phyloP scores from a whole-genome alignment of 1,284 basidiomycete genomes.

The Leucoagaricus sp. region DNA sequence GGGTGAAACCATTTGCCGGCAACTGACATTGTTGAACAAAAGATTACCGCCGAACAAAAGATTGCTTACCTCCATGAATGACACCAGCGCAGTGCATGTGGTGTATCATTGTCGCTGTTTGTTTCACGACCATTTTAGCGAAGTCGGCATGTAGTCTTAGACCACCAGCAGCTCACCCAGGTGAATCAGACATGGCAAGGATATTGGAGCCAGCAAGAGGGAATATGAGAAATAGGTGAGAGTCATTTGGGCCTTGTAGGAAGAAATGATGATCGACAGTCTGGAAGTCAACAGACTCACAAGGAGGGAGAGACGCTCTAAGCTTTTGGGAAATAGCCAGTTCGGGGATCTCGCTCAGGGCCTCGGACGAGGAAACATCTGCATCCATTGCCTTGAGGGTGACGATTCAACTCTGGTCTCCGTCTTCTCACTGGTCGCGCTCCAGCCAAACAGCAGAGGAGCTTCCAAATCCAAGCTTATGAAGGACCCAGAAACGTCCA shows the following conservation, averaged over 20 bases:
- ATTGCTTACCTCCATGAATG: constrained; percentile 35
- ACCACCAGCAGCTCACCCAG: constrained; percentile 29
- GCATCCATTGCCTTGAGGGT: constrained; percentile 38
- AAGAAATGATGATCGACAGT: constrained; percentile 30
- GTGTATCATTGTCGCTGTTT: constrained; percentile 26
- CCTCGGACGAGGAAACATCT: constrained; percentile 24
- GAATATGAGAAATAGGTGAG: constrained; percentile 31
- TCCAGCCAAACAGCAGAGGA: constrained; percentile 44
- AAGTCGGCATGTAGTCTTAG: constrained; percentile 30
- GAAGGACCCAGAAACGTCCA: constrained; percentile 36
- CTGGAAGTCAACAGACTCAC: constrained; percentile 20
- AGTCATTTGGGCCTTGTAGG: constrained; percentile 33
- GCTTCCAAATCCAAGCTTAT: constrained; percentile 42
- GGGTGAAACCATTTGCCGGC: constrained; percentile 11
- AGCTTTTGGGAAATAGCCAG: constrained; percentile 25
- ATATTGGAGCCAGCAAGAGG: constrained; percentile 35
- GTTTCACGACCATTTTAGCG: constrained; percentile 32
- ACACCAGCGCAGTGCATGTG: constrained; percentile 32
- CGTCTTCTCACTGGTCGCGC: constrained; percentile 27
- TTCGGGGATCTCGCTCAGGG: constrained; percentile 25
- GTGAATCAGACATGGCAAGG: constrained; percentile 30
- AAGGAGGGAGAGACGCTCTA: constrained; percentile 16
- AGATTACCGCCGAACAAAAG: too few relatives aligned
- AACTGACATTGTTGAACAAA: not conserved
- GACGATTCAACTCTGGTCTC: constrained; percentile 25